Conservation (phyloP, 129 eudicot species). For the Daucus carota region DNA sequence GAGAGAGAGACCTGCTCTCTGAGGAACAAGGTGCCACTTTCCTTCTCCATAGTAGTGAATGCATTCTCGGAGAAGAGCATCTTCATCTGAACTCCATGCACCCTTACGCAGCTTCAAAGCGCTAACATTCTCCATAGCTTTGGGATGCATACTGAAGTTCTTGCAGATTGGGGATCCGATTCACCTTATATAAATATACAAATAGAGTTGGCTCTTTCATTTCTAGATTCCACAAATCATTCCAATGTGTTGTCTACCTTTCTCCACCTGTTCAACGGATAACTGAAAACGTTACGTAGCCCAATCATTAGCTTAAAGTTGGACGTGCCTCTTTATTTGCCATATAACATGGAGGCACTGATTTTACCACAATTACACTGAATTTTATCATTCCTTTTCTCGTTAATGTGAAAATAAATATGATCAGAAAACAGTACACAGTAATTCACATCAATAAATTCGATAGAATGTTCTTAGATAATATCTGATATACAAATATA, state of each 20-base stretch:
- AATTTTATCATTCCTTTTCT: background rate
- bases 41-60: conserved; percentile 27
- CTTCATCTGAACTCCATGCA: conserved; percentile 32
- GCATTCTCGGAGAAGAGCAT: conserved; percentile 21
- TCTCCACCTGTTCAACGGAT: too few species aligned
- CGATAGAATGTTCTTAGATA: too few species aligned
- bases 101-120: conserved; percentile 19
- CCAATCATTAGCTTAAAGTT: background rate
- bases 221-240: background rate
- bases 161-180: background rate
- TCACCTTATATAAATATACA: background rate
- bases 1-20: conserved; percentile 20
- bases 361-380: background rate
- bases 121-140: background rate
- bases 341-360: background rate
- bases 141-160: background rate
- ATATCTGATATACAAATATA: too few species aligned
- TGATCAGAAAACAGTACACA: too few species aligned
- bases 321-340: background rate
- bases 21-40: conserved; percentile 34
- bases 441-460: too few species aligned
- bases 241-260: too few species aligned
- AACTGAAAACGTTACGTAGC: too few species aligned
- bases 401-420: background rate
- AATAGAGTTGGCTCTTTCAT: too few species aligned